A percentile compares a stretch with the other conserved stretches of the same genome.
phyloP scores from a whole-genome alignment of 2,329 filamentous ascomycete genomes.

The Colletotrichum ledebouriae region DNA sequence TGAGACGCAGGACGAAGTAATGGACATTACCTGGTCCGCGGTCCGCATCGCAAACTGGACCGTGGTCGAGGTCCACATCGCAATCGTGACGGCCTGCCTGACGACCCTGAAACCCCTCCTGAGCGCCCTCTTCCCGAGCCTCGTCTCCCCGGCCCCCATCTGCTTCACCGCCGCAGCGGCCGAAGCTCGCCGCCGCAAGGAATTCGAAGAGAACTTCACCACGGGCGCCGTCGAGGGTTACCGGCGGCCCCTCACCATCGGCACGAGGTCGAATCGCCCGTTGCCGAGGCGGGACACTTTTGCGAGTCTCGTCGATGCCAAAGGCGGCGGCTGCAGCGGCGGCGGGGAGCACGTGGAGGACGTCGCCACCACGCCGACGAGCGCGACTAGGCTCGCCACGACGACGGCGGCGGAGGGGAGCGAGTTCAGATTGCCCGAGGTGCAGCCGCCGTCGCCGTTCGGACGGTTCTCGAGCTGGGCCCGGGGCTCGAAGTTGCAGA shows the following conservation, averaged over 20 bases:
- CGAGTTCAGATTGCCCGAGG: constrained; percentile 30
- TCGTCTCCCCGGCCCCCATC: constrained; percentile 4
- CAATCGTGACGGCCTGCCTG: constrained; percentile 53
- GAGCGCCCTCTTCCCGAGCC: constrained; percentile 51
- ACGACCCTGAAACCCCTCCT: constrained; percentile 55
- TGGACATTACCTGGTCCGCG: constrained; percentile 48
- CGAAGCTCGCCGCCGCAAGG: constrained; percentile 20
- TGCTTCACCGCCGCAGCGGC: not conserved
- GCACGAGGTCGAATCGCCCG: constrained; percentile 38
- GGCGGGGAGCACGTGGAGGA: constrained; percentile 23
- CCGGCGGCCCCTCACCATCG: constrained; percentile 44
- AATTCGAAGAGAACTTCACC: constrained; percentile 40
- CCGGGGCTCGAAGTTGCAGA: constrained; percentile 30
- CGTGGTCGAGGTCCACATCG: constrained; percentile 52
- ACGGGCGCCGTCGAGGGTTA: constrained; percentile 23
- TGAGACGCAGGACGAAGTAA: constrained; percentile 23
- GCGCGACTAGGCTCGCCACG: constrained; percentile 3
- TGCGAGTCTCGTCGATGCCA: constrained; percentile 21
- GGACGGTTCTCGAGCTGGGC: not conserved
- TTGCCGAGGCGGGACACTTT: constrained; percentile 22
- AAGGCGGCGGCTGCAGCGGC: not conserved
- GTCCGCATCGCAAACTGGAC: constrained; percentile 52
- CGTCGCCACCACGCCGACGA: constrained; percentile 8
- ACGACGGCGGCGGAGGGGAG: constrained; percentile 5
- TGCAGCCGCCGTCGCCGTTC: constrained; percentile 26